Base-by-base conservation (phyloP, 495 filamentous ascomycete species). In the Entonaema liquescens region DNA sequence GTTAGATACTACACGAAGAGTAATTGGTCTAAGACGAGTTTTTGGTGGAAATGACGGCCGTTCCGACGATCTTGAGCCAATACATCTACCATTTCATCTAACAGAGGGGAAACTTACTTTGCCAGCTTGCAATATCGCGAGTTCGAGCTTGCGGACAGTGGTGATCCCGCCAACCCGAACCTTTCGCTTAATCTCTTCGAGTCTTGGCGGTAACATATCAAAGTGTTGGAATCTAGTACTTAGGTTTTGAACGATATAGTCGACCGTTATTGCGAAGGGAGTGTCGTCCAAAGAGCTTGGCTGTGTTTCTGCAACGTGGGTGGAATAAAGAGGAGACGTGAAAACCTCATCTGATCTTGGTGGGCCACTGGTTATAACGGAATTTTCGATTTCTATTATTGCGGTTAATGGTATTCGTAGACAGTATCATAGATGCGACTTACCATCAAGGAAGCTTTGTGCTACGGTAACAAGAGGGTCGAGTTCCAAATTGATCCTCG, bases 361-460 rank as follows among this genome's bases (percentile, higher is more conserved):
- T 12, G 62, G 61, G 6, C 59, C 59, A 21, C 73, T 75, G 13
- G 75, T 57, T 5, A 84, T 52, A 11, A 82, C 75, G 15, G 74
- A 77, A 49, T 73, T 77, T 74, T 85, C 83, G 2, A 85, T 73
- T 35, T 82, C 83, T 85, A 61, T 12, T 17, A 19, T 8, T 28
- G 35, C 63, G 26, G 61, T 68, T 74, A 26, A 68, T 70, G 23
- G 25, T 21, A 40, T 50, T 15, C 38, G 4, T 11, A 40, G 33
- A 15, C n/a, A 29, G 11, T 1, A 56, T 5, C 1, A 8, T 12
- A 33, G 47, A 25, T 55, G 2, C 40, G 31, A 69, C 81, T 65
- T 67, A 83, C 82, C 81, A 73, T 85, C 83, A n/a, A 85, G 78
- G 40, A 84, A 85, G 17, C 81, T 76, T n/a, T 78, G 77, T 6